These are phyloP conservation scores for Triangularia setosa DNA, from an alignment of 2,329 filamentous ascomycete genomes.

Conservation along the genomic window DNA sequence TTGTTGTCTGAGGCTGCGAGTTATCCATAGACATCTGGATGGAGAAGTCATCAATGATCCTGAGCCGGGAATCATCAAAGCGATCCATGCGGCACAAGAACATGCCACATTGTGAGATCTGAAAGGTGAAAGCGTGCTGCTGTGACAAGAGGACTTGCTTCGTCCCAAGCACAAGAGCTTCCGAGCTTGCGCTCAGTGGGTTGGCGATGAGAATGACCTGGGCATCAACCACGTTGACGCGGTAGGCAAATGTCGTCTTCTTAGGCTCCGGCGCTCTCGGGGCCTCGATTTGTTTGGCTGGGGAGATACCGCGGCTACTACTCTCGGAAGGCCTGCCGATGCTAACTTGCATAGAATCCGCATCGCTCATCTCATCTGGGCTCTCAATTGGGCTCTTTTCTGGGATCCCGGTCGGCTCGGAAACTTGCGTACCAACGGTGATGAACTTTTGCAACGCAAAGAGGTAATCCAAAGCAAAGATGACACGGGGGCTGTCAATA, in stretches of 20 bases:
- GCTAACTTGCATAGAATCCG: constrained; percentile 52
- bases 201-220: constrained; percentile 97
- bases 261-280: constrained; percentile 32
- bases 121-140: constrained; percentile 89
- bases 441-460: constrained; percentile 84
- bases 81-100: constrained; percentile 98
- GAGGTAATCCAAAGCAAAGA: constrained; percentile 92
- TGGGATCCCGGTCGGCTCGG: constrained; percentile 50
- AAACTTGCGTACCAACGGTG: constrained; percentile 64
- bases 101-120: constrained; percentile 94
- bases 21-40: constrained; percentile 82
- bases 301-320: constrained; percentile 18
- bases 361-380: constrained; percentile 53
- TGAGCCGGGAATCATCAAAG: constrained; percentile 83
- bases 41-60: constrained; percentile 96
- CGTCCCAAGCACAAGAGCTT: constrained; percentile 91
- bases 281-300: constrained; percentile 1
- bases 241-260: constrained; percentile 75
- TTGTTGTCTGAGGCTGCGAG: constrained; percentile 60
- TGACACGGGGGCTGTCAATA: constrained; percentile 89
- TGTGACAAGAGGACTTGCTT: constrained; percentile 91
- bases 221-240: constrained; percentile 91
- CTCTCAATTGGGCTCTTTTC: constrained; percentile 54
- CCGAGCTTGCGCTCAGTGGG: constrained; percentile 80
- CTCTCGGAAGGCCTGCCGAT: constrained; percentile 36